These are phyloP conservation scores for Aethionema arabicum DNA, from an alignment of 345 rosid species.

Conservation along the genomic window DNA sequence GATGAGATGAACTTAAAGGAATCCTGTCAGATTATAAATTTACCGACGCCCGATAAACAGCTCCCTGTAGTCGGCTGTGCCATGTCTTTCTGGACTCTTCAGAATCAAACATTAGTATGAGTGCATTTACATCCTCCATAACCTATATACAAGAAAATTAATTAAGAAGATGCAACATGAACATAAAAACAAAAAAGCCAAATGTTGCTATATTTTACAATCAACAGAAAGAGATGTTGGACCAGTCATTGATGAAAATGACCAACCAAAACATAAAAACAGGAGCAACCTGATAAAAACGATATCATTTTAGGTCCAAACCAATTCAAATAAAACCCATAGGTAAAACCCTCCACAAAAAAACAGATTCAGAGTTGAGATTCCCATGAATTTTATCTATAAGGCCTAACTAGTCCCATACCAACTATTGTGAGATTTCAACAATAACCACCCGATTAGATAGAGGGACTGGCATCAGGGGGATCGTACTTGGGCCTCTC, in stretches of 20 bases:
- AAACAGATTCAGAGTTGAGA: too few species aligned
- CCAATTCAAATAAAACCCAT: too few species aligned
- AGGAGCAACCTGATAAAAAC: conserved; percentile 3
- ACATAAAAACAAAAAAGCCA: conserved; percentile 6
- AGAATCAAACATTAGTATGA: conserved; percentile 66
- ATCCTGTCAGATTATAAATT: conserved; percentile 6
- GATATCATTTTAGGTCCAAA: too few species aligned
- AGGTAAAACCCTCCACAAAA: too few species aligned
- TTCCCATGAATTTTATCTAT: too few species aligned
- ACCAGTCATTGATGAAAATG: conserved; percentile 13
- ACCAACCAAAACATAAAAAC: conserved; percentile 24
- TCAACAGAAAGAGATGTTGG: conserved; percentile 6
- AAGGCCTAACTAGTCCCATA: too few species aligned
- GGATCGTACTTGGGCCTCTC: too few species aligned
- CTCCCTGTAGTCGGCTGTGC: conserved; percentile 87
- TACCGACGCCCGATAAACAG: conserved; percentile 91
- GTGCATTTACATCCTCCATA: conserved; percentile 77
- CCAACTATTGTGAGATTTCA: too few species aligned
- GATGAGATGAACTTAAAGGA: conserved; percentile 10
- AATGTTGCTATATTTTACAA: conserved; percentile 15
- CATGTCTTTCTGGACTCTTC: conserved; percentile 70
- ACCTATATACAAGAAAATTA: conserved; percentile 44
- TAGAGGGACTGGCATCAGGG: too few species aligned
- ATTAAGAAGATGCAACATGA: conserved; percentile 9
- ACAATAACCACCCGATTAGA: too few species aligned